A percentile compares a stretch with the other conserved stretches of the same genome.
phyloP scores from a whole-genome alignment of 140 eudicot species.

The Senecio squalidus region DNA sequence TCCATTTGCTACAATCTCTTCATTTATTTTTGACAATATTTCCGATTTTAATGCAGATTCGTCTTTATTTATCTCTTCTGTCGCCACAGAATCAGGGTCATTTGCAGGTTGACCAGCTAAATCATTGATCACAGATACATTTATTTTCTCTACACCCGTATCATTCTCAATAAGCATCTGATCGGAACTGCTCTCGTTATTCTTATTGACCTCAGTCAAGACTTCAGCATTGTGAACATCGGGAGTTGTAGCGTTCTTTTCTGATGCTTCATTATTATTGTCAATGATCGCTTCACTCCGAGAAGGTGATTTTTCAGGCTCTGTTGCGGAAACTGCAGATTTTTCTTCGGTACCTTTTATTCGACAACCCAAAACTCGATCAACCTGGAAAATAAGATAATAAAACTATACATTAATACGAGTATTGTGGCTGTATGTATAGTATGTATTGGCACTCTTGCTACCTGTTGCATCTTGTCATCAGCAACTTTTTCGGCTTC shows the following conservation, averaged over 20 bases:
- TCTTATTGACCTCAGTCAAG: conserved; percentile 11
- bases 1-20: conserved; percentile 14
- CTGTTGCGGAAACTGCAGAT: conserved; percentile 20
- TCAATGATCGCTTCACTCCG: conserved; percentile 26
- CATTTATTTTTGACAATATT: conserved; percentile 14
- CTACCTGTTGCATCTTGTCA: conserved; percentile 55
- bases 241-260: conserved; percentile 29
- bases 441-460: background rate
- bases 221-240: conserved; percentile 24
- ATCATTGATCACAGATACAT: conserved; percentile 35
- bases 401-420: background rate
- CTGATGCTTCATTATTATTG: conserved; percentile 16
- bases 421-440: conserved; percentile 5
- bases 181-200: conserved; percentile 13
- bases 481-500: conserved; percentile 18
- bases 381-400: conserved; percentile 50
- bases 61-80: conserved; percentile 24
- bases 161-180: conserved; percentile 15
- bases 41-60: conserved; percentile 15
- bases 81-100: conserved; percentile 20
- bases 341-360: conserved; percentile 34
- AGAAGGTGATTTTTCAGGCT: conserved; percentile 25
- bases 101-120: conserved; percentile 7
- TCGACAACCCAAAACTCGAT: conserved; percentile 88
- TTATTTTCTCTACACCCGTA: conserved; percentile 20